Evolutionary conservation across 495 filamentous ascomycete species (phyloP).

Genomic region (Terfezia claveryi): DNA sequence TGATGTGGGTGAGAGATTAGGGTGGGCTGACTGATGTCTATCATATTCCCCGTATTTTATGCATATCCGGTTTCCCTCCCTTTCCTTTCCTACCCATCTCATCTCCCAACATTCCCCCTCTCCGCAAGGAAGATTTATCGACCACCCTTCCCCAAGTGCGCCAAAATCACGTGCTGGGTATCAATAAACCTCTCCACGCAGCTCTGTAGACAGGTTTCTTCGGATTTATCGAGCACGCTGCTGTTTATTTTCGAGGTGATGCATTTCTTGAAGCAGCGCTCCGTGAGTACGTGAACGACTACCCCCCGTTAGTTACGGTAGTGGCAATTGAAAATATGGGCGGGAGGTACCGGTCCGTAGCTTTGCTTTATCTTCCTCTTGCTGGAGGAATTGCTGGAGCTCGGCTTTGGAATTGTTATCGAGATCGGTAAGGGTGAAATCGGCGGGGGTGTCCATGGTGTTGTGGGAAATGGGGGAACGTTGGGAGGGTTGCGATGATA

Average conservation of each 20-base stretch:
- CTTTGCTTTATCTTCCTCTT: conserved; percentile 57
- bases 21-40: too few species aligned
- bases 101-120: not conserved
- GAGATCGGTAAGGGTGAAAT: conserved; percentile 46
- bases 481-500: too few species aligned
- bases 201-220: conserved; percentile 67
- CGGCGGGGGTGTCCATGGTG: conserved; percentile 12
- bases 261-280: conserved; percentile 88
- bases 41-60: too few species aligned
- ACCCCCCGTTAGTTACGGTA: conserved; percentile 1
- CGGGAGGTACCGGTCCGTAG: conserved; percentile 47
- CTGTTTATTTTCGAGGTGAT: conserved; percentile 37
- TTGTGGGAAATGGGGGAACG: too few species aligned
- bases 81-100: too few species aligned
- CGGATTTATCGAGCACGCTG: conserved; percentile 43
- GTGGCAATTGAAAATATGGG: not conserved
- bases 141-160: conserved; percentile 34
- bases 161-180: conserved; percentile 54
- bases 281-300: conserved; percentile 68
- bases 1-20: too few species aligned
- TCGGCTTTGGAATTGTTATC: conserved; percentile 66
- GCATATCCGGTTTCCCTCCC: too few species aligned
- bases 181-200: conserved; percentile 90
- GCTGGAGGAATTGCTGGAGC: conserved; percentile 55
- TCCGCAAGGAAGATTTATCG: conserved; percentile 1